Conservation (phyloP, 768 basidiomycete genomes). For the Podaxis pistillaris region DNA sequence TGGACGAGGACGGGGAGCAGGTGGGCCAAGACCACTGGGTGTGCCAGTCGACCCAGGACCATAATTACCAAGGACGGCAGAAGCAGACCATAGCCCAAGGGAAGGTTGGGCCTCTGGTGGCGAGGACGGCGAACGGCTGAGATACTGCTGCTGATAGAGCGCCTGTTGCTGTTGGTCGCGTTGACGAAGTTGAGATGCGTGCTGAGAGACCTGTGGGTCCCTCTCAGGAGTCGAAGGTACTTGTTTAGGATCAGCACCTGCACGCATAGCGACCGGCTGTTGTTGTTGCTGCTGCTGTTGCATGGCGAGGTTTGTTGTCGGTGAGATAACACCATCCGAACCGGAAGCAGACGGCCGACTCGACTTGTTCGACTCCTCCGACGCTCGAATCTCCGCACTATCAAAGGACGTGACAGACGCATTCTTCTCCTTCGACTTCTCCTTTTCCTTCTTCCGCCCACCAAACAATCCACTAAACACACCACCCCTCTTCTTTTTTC, state of each 20-base stretch:
- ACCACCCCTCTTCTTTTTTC: slow-evolving; percentile 68
- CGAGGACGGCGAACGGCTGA: slow-evolving; percentile 80
- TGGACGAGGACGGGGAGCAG: slow-evolving; percentile 60
- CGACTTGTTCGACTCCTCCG: slow-evolving; percentile 65
- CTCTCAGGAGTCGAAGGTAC: slow-evolving; percentile 23
- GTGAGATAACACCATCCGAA: slow-evolving; percentile 42
- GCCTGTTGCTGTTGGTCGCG: slow-evolving; percentile 88
- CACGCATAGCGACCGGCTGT: slow-evolving; percentile 21
- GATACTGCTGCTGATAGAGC: slow-evolving; percentile 78
- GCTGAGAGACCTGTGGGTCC: slow-evolving; percentile 52
- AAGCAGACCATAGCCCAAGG: slow-evolving; percentile 37
- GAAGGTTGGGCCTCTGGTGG: slow-evolving; percentile 73
- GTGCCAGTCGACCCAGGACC: not conserved
- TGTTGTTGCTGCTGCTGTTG: slow-evolving; percentile 51
- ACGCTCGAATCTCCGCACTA: slow-evolving; percentile 44
- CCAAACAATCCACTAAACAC: slow-evolving; percentile 78
- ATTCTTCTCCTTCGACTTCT: slow-evolving; percentile 52
- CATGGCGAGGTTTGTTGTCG: slow-evolving; percentile 50
- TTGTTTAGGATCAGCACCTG: slow-evolving; percentile 28
- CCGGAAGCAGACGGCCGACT: slow-evolving; percentile 35
- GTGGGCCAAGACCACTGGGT: slow-evolving; percentile 56
- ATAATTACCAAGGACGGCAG: not conserved
- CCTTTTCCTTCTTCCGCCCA: slow-evolving; percentile 72
- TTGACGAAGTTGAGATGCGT: slow-evolving; percentile 75
- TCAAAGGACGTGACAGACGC: slow-evolving; percentile 49